A percentile compares a stretch with the other conserved stretches of the same genome.
Evolutionary conservation across 371 early-diverging fungal genomes (phyloP).

Genomic region (Mucor sp.): DNA sequence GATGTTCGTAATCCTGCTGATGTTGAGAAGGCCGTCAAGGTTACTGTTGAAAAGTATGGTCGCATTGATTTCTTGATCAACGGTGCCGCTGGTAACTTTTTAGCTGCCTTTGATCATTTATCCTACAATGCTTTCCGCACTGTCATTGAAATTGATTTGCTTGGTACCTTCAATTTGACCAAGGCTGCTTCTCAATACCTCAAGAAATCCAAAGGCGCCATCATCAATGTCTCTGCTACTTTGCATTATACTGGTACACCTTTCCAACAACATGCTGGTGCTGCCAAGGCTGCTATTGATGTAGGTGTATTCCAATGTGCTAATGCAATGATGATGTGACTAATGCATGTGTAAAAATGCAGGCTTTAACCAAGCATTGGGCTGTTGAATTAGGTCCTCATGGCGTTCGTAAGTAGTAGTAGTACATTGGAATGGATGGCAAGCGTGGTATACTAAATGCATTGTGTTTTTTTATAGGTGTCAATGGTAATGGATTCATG

Average conservation of each 20-base stretch:
- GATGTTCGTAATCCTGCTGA: slow-evolving; percentile 70
- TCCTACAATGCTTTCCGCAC: slow-evolving; percentile 79
- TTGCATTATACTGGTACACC: slow-evolving; percentile 64
- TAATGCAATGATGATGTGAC: neutral
- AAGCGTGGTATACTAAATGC: neutral
- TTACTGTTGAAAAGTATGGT: slow-evolving; percentile 66
- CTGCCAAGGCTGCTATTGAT: slow-evolving; percentile 51
- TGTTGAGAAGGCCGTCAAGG: slow-evolving; percentile 64
- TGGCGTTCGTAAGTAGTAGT: slow-evolving; percentile 46
- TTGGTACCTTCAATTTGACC: slow-evolving; percentile 74
- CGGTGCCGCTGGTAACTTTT: slow-evolving; percentile 82
- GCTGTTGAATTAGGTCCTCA: slow-evolving; percentile 55
- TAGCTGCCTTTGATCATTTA: slow-evolving; percentile 66
- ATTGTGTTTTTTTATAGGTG: slow-evolving; percentile 16
- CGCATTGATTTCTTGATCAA: slow-evolving; percentile 68
- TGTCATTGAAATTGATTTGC: slow-evolving; percentile 56
- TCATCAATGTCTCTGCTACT: slow-evolving; percentile 72
- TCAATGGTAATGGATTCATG: slow-evolving; percentile 19
- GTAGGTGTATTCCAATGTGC: slow-evolving; percentile 8
- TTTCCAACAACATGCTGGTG: slow-evolving; percentile 56
- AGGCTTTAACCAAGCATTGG: slow-evolving; percentile 58
- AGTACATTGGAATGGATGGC: neutral
- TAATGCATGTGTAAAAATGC: neutral
- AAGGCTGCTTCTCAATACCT: slow-evolving; percentile 75
- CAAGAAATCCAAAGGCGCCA: slow-evolving; percentile 67